phyloP scores from a whole-genome alignment of 2,329 filamentous ascomycete species.

The Aspergillus bombycis region DNA sequence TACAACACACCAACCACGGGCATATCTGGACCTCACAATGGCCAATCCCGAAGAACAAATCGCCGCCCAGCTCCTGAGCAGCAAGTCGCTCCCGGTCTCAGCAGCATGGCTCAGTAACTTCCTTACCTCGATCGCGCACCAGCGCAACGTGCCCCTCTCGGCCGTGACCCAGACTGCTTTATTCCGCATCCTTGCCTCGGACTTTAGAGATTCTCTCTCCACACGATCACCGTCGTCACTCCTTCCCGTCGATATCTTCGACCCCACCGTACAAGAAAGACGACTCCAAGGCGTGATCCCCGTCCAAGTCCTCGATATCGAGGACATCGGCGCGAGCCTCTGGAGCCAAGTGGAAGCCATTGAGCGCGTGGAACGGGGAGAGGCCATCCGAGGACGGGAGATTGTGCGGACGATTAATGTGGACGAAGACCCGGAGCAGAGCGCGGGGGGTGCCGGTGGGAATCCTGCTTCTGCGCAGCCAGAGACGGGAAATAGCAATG shows the following conservation, averaged over 20 bases:
- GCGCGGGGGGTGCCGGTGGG: conserved; percentile 16
- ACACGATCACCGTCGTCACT: conserved; percentile 49
- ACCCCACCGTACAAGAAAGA: conserved; percentile 58
- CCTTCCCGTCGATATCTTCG: conserved; percentile 62
- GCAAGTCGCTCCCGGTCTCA: conserved; percentile 59
- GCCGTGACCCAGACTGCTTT: conserved; percentile 78
- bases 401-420: conserved; percentile 72
- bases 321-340: conserved; percentile 76
- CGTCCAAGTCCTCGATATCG: conserved; percentile 83
- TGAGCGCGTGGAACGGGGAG: conserved; percentile 54
- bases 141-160: conserved; percentile 63
- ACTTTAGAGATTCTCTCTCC: conserved; percentile 67
- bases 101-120: conserved; percentile 67
- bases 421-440: conserved; percentile 50
- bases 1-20: background rate
- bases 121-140: conserved; percentile 55
- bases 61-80: conserved; percentile 57
- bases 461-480: conserved; percentile 19
- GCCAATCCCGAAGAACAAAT: conserved; percentile 39
- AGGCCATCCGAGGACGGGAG: conserved; percentile 69
- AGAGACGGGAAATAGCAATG: conserved; percentile 32
- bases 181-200: conserved; percentile 76
- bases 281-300: conserved; percentile 65
- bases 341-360: conserved; percentile 86
- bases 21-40: conserved; percentile 24